Base-by-base conservation (phyloP, 805 yeast species). In the Clavispora asparagi region DNA sequence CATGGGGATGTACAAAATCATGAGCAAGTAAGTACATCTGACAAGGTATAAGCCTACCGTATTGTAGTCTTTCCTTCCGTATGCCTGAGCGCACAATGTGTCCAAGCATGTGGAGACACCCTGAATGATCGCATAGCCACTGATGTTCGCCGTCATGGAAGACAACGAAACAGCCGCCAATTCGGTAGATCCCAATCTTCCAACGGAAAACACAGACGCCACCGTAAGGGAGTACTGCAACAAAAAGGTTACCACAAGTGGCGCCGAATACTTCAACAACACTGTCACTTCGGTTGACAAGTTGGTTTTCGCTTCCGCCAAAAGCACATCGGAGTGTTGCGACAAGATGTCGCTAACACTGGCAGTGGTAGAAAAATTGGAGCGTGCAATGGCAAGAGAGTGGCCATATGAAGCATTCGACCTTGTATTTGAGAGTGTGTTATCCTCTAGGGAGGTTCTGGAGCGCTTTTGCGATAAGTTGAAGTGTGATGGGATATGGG, bases 101-200 rank as follows among this genome's bases (percentile, higher is more conserved):
- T 85, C 92, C 44, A 86, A 71, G 47, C 89, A 81, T 0, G 94
- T 85, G n/a, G 89, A 81, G 2, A 85, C 75, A 11, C 92, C 94
- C 54, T 85, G 86, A 53, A 86, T 82, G 10, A 85, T 75, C 32
- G 89, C 86, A 50, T 84, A 78, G 1, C 88, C 91, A 3, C 85
- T 75, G 44, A 86, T 84, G 58, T 84, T 85, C 7, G 88, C 86
- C 5, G 90, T 83, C 89, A 85, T 85, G 17, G 86, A 77, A 14
- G 87, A 84, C 41, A 86, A 65, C 13, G 89, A 80, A 7, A 84
- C 85, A 29, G 89, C 92, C 13, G 90, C 92, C 41, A 86, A 69
- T 54, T 84, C 89, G 23, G 75, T 73, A 32, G 80, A 77, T 2
- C 92, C 91, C 44, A 86, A 71, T 53, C 82, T 79, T 9, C 92